Conservation (phyloP, 345 rosid species). For the Bruguiera gymnorhiza region DNA sequence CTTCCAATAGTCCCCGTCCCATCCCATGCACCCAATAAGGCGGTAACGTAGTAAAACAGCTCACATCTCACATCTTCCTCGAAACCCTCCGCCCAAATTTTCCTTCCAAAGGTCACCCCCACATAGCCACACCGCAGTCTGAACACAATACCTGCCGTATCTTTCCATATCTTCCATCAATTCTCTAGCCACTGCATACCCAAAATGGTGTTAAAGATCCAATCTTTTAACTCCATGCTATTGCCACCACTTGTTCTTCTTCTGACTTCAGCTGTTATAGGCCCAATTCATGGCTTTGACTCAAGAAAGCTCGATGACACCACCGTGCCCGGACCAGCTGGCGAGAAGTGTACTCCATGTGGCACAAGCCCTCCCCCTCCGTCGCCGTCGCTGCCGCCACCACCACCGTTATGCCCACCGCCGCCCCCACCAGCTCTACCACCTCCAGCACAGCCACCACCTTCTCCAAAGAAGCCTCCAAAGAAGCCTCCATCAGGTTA, state of each 20-base stretch:
- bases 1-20: background rate
- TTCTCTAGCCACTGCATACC: too few species aligned
- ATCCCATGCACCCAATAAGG: slow-evolving; percentile 28
- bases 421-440: slow-evolving; percentile 43
- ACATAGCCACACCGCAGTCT: background rate
- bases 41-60: too few species aligned
- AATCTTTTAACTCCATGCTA: background rate
- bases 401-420: slow-evolving; percentile 34
- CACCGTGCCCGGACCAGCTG: slow-evolving; percentile 16
- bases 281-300: slow-evolving; percentile 15
- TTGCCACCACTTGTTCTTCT: slow-evolving; percentile 14
- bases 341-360: slow-evolving; percentile 51
- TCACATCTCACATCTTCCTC: too few species aligned
- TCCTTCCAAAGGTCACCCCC: background rate
- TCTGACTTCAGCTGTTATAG: slow-evolving; percentile 13
- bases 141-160: too few species aligned
- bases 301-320: slow-evolving; percentile 35
- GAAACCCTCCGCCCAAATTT: too few species aligned
- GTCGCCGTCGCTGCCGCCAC: slow-evolving; percentile 28
- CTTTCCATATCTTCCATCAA: too few species aligned
- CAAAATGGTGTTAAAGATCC: background rate
- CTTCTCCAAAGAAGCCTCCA: slow-evolving; percentile 31
- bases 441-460: slow-evolving; percentile 28
- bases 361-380: slow-evolving; percentile 52
- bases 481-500: slow-evolving; percentile 35